Evolutionary conservation across 2,329 filamentous ascomycete genomes (phyloP), one percentile per base, ranked within the genome.

Genomic region (Mollisia scopiformis): DNA sequence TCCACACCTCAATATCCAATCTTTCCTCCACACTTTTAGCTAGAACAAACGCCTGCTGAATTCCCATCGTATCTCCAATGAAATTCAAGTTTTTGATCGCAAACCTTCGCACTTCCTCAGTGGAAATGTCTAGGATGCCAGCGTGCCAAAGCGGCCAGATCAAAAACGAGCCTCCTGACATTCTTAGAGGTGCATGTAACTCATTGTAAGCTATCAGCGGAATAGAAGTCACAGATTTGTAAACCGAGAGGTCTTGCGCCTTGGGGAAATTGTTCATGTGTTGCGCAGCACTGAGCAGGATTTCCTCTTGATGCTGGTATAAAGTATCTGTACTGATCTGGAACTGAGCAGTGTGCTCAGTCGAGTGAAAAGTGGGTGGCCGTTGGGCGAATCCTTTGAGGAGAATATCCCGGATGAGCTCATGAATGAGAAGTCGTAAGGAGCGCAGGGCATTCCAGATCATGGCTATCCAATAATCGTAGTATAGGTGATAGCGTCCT

Each of bases 81-180:
- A 23, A 39, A 43, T 60, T 50, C 2, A 73, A 35, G 43, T 66
- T 71, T 49, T 54, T 65, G 2, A 66, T 58, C 7, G 62, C 62
- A 53, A 68, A 73, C 1, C 51, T 43, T 19, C 61, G 51, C 2
- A 66, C 53, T 7, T 57, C 58, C 1, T 61, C 50, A 1, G 64
- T 62, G 2, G 64, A 31, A 0, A 62, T 31, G 35, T 66, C 65
- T 31, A 68, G 53, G 3, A 64, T 58, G 0, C 68, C 71, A 14
- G 59, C 68, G 37, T 71, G 60, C 53, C 62, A 73, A 6, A 72
- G 54, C 1, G 70, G 70, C 71, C 71, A 73, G 3, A 73, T 63
- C 0, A 72, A 31, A 27, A 72, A 72, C 25, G 66, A 59, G 2
- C 63, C 68, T 7, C 64, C 64, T 2, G 64, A 65, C 59, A 61